A percentile compares a stretch with the other conserved stretches of the same genome.
These are phyloP conservation scores for Tausonia pullulans DNA, from an alignment of 1,284 basidiomycete species.

Conservation along the genomic window DNA sequence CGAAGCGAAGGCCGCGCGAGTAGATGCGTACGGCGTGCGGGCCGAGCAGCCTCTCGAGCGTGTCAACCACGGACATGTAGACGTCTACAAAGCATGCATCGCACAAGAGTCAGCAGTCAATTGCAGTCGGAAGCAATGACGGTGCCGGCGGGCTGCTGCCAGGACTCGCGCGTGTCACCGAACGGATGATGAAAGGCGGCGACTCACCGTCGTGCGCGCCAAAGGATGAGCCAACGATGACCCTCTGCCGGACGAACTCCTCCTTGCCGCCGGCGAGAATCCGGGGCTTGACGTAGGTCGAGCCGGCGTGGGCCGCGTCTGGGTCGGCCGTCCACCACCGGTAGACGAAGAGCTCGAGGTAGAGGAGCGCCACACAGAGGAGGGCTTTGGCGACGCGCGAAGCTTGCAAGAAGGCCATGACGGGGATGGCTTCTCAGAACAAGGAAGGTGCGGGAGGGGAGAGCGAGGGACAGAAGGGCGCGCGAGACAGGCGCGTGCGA, in stretches of 20 bases:
- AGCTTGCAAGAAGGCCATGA: too few species aligned
- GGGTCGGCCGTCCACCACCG: background rate
- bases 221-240: conserved; percentile 4
- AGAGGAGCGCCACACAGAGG: background rate
- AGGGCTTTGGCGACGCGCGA: background rate
- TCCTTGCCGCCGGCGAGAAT: background rate
- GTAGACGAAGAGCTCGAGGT: background rate
- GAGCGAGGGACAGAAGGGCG: too few species aligned
- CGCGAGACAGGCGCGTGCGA: too few species aligned
- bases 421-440: too few species aligned
- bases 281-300: background rate
- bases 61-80: conserved; percentile 14
- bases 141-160: background rate
- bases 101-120: background rate
- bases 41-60: conserved; percentile 2
- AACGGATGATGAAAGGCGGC: background rate
- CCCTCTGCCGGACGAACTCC: background rate
- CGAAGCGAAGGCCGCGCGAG: conserved; percentile 11
- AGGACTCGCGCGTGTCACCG: background rate
- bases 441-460: too few species aligned
- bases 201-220: conserved; percentile 6
- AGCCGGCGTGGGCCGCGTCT: background rate
- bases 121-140: background rate
- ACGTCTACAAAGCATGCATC: background rate
- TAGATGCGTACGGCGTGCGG: conserved; percentile 8